A percentile compares a stretch with the other conserved stretches of the same genome.
These are phyloP conservation scores for Streptanthus diversifolius DNA, from an alignment of 345 rosid genomes.

Conservation along the genomic window DNA sequence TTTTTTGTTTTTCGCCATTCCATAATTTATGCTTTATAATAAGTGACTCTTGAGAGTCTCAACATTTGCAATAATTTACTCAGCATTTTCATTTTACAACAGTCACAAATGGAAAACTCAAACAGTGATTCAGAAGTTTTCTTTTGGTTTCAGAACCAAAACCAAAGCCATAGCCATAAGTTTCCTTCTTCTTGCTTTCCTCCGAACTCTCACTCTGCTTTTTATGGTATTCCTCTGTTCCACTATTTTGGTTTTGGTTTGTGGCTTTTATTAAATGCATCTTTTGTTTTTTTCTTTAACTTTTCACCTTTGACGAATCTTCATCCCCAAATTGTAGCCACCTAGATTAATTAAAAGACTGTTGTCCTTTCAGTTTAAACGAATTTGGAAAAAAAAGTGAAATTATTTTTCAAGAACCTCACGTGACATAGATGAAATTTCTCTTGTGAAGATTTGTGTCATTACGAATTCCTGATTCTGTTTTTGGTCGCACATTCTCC, in stretches of 20 bases:
- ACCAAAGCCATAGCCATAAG: conserved; percentile 1
- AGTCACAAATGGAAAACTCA: conserved; percentile 21
- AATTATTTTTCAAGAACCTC: neutral
- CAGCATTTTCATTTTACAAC: conserved; percentile 11
- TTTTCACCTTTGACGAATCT: conserved; percentile 13
- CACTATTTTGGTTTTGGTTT: neutral
- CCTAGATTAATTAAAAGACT: neutral
- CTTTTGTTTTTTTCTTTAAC: neutral
- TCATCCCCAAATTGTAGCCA: neutral
- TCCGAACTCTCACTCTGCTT: conserved; percentile 14
- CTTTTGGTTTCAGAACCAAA: conserved; percentile 26
- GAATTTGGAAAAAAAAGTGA: neutral
- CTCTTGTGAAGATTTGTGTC: neutral
- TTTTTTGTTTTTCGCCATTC: neutral
- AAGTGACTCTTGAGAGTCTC: conserved; percentile 14
- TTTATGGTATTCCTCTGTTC: conserved; percentile 7
- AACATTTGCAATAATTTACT: conserved; percentile 2
- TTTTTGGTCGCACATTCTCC: neutral
- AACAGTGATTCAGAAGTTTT: conserved; percentile 20
- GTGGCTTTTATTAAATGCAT: neutral
- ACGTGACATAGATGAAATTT: neutral
- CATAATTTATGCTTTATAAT: conserved; percentile 5
- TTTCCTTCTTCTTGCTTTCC: conserved; percentile 14
- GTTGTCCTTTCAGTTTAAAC: neutral
- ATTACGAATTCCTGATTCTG: neutral